These are phyloP conservation scores for Drechslerella stenobrocha DNA, from an alignment of 2,329 filamentous ascomycete species.

Conservation along the genomic window DNA sequence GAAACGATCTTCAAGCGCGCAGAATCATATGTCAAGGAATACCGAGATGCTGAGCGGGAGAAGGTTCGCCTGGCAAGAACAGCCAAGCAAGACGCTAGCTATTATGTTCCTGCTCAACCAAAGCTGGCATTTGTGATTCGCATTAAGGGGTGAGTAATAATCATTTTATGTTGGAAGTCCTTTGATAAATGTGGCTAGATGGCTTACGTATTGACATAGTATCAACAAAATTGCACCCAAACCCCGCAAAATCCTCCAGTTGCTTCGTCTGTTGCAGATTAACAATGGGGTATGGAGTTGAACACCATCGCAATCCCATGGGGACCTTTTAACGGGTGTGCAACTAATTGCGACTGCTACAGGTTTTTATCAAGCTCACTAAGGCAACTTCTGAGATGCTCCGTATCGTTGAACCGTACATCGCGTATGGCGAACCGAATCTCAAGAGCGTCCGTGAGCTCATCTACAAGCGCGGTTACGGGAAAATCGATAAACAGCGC, in stretches of 20 bases:
- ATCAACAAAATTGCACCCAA: constrained; percentile 99
- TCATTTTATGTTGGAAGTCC: too few species aligned
- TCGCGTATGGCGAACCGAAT: constrained; percentile 99
- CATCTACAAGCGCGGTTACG: constrained; percentile 99
- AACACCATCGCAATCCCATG: too few species aligned
- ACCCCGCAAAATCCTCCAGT: constrained; percentile 99
- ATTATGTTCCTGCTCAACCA: constrained; percentile 91
- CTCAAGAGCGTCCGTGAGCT: constrained; percentile 99
- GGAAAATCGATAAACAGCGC: constrained; percentile 98
- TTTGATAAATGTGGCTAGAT: too few species aligned
- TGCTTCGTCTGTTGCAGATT: constrained; percentile 99
- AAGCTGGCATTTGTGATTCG: constrained; percentile 98
- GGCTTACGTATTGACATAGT: too few species aligned
- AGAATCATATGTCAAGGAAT: constrained; percentile 99
- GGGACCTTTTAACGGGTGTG: too few species aligned
- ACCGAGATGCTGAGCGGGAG: constrained; percentile 97
- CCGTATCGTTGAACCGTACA: constrained; percentile 97
- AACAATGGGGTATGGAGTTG: constrained; percentile 75
- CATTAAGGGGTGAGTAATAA: constrained; percentile 79
- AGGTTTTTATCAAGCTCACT: constrained; percentile 87
- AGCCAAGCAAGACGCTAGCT: constrained; percentile 87
- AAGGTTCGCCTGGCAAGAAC: constrained; percentile 89
- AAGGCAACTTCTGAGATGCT: constrained; percentile 98
- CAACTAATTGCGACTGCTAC: background rate
- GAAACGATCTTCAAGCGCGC: constrained; percentile 99